Conservation (phyloP, 2,329 filamentous ascomycete genomes). For the Shiraia bambusicola region DNA sequence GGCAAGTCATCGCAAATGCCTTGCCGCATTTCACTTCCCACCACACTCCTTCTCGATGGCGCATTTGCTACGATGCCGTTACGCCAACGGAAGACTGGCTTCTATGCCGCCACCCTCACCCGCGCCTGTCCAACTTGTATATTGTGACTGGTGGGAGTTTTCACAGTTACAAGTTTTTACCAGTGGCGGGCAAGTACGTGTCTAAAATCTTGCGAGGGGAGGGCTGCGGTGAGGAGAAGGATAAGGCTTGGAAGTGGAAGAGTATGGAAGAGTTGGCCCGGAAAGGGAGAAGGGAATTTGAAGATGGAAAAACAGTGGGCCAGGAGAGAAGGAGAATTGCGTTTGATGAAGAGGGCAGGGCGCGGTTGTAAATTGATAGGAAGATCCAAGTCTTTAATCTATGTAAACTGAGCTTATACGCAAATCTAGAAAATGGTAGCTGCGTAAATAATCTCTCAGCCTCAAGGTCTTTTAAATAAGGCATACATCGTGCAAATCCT, state of each 20-base stretch:
- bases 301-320: conserved; percentile 5
- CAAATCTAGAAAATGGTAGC: too few relatives aligned
- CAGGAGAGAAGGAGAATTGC: conserved; percentile 12
- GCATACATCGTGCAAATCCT: too few relatives aligned
- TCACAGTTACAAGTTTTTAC: conserved; percentile 67
- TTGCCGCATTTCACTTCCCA: conserved; percentile 36
- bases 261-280: conserved; percentile 16
- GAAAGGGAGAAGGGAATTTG: conserved; percentile 23
- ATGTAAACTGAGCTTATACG: too few relatives aligned
- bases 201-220: conserved; percentile 44
- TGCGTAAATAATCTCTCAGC: too few relatives aligned
- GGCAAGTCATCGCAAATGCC: conserved; percentile 27
- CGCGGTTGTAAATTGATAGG: not conserved
- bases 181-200: conserved; percentile 62
- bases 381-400: too few relatives aligned
- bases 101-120: conserved; percentile 55
- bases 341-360: conserved; percentile 11
- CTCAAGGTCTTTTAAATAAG: too few relatives aligned
- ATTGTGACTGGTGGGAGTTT: conserved; percentile 63
- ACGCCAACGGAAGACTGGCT: conserved; percentile 65
- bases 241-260: conserved; percentile 41
- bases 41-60: conserved; percentile 46
- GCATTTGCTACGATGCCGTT: conserved; percentile 61
- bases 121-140: conserved; percentile 55
- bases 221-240: conserved; percentile 42